Evolutionary conservation across 139 green algal species (phyloP), one percentile per base, ranked within the genome.

Genomic region (Yamagishiella unicocca): DNA sequence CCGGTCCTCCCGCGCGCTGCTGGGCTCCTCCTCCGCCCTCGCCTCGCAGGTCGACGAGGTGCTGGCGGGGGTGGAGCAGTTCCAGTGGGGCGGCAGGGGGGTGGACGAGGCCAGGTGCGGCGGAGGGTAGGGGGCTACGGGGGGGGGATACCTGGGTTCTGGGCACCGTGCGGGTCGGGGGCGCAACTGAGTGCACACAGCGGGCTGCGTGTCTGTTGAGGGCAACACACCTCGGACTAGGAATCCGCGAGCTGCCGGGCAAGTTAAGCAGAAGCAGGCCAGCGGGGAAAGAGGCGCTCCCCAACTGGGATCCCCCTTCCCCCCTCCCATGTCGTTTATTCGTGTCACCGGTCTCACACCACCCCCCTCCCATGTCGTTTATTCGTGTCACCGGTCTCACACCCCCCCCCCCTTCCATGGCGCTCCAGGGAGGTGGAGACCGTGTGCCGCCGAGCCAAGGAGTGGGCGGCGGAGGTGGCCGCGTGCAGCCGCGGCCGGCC

Each of bases 101-200:
- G 38, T 67, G 81, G 64, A 76, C 42, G 42, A 42, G 35, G 43
- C 62, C n/a, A 66, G 80, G 80, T 86, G 80, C 21, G 70, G 31
- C 38, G 37, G 70, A 19, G 42, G 38, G 37, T 14, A 17, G 70
- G 38, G 25, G 68, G 38, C 25, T 4, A 4, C 6, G 62, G 29
- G 6, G 58, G 58, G 17, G 27, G 67, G 64, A 37, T 40, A 29
- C 3, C 3, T 72, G 9, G 64, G n/a, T n/a, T n/a, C n/a, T n/a
- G n/a, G n/a, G n/a, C n/a, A n/a, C n/a, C n/a, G n/a, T n/a, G n/a
- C n/a, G n/a, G n/a, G n/a, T n/a, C n/a, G n/a, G n/a, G n/a, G n/a
- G n/a, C n/a, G n/a, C n/a, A n/a, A n/a, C n/a, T n/a, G n/a, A n/a
- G n/a, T n/a, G n/a, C n/a, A n/a, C n/a, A n/a, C n/a, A n/a, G n/a